Evolutionary conservation across 2,329 filamentous ascomycete species (phyloP).

Genomic region (Penicillium sclerotiorum): DNA sequence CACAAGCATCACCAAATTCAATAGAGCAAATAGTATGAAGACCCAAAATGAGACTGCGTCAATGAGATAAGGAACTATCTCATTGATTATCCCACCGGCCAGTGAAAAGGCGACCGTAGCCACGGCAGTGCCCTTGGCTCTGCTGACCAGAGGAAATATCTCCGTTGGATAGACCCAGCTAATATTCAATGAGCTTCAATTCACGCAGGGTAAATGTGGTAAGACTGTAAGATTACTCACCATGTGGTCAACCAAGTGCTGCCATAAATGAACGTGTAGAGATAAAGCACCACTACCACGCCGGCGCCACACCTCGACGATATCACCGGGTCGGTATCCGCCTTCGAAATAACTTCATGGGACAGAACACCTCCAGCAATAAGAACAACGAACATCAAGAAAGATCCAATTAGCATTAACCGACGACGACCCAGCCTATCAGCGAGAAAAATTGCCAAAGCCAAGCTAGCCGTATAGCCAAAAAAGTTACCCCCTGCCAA

Average conservation of each 20-base stretch:
- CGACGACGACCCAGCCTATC: neutral
- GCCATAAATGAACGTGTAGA: constrained; percentile 1
- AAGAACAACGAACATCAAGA: neutral
- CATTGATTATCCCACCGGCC: constrained; percentile 1
- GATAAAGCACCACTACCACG: neutral
- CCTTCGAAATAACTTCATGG: neutral
- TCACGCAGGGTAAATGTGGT: too few species aligned
- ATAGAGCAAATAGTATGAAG: neutral
- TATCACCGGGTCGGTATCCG: neutral
- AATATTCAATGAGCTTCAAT: neutral
- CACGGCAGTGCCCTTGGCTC: neutral
- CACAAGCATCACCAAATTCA: constrained; percentile 3
- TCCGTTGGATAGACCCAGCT: constrained; percentile 3
- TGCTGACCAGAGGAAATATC: neutral
- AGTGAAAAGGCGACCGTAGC: constrained; percentile 4
- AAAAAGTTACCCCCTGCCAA: neutral
- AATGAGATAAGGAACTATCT: constrained; percentile 2
- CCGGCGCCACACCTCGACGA: neutral
- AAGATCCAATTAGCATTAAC: neutral
- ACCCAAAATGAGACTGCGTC: constrained; percentile 2
- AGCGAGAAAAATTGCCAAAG: neutral
- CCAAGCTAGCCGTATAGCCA: neutral
- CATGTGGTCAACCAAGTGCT: constrained; percentile 2
- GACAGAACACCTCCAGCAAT: neutral
- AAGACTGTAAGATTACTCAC: neutral